phyloP scores from a whole-genome alignment of 441 rosid genomes.

The Brassica hybrid region DNA sequence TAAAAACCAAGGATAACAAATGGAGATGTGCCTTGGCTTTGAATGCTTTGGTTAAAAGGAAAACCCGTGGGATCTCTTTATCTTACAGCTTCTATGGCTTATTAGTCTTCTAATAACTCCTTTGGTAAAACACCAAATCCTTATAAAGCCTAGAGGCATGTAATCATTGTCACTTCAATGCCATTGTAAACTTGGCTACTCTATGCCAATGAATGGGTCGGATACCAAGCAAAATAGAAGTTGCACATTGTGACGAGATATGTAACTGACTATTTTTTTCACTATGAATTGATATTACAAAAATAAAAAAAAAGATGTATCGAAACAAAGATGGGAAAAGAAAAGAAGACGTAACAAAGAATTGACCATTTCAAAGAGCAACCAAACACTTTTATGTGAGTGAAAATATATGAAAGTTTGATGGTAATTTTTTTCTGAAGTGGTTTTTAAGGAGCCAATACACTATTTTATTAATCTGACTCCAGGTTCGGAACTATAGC shows the following conservation, averaged over 20 bases:
- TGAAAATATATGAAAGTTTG: slow-evolving; percentile 14
- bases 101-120: too few species aligned
- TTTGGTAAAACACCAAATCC: neutral
- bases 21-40: neutral
- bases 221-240: neutral
- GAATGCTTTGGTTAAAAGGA: neutral
- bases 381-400: slow-evolving; percentile 29
- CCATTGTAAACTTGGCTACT: neutral
- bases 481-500: slow-evolving; percentile 86
- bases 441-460: slow-evolving; percentile 6
- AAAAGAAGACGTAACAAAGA: slow-evolving; percentile 24
- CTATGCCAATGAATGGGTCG: neutral
- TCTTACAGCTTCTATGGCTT: too few species aligned
- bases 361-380: slow-evolving; percentile 31
- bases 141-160: neutral
- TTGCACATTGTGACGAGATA: neutral
- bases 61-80: neutral
- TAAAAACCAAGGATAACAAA: neutral
- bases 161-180: neutral
- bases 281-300: slow-evolving; percentile 10
- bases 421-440: slow-evolving; percentile 30
- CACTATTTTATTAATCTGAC: slow-evolving; percentile 41
- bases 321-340: neutral
- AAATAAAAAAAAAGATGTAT: neutral
- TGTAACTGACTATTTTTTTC: slow-evolving; percentile 2